Base-by-base conservation (phyloP, 1,284 basidiomycete genomes). In the Trametes versicolor region DNA sequence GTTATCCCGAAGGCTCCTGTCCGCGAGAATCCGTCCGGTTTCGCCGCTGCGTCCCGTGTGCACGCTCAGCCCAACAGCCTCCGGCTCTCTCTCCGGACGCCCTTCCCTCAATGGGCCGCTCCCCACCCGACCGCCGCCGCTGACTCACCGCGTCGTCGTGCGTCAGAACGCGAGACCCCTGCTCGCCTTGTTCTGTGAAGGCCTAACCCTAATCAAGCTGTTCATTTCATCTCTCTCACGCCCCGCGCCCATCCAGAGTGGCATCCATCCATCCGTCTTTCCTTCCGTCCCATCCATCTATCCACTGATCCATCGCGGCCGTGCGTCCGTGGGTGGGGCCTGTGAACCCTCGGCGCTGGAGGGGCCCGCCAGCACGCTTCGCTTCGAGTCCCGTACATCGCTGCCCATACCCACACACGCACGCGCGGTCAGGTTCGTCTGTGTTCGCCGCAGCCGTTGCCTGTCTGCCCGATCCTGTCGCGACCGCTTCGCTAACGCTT, bases 151-250 rank as follows among this genome's bases (percentile, higher is more conserved):
- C 50, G 49, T 51, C 53, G 25, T 47, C 57, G 49, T 58, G 60
- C 64, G 57, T 55, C 60, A 66, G 60, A 62, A 66, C 27, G 9
- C 60, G 43, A 39, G 45, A 23, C 37, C 17, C 53, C 43, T 55
- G 43, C 47, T 51, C 50, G 27, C 41, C 43, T 58, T 64, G 63
- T 67, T 67, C 60, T 65, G 63, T 63, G 66, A 68, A 64, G 62
- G 59, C 51, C 60, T 61, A 65, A 63, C 57, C 62, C 62, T 58
- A 57, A 60, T 65, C 25, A 58, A 66, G 60, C 36, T 27, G 27
- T 56, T 53, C 45, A 34, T 49, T 52, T 61, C 61, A 55, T 56
- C 49, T 60, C 56, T 51, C 57, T 25, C 48, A 50, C 61, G 45
- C 41, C 29, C 54, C 58, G 55, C 62, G 61, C 61, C 54, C 62